Base-by-base conservation (phyloP, 345 rosid genomes). In the Anacardium occidentale region DNA sequence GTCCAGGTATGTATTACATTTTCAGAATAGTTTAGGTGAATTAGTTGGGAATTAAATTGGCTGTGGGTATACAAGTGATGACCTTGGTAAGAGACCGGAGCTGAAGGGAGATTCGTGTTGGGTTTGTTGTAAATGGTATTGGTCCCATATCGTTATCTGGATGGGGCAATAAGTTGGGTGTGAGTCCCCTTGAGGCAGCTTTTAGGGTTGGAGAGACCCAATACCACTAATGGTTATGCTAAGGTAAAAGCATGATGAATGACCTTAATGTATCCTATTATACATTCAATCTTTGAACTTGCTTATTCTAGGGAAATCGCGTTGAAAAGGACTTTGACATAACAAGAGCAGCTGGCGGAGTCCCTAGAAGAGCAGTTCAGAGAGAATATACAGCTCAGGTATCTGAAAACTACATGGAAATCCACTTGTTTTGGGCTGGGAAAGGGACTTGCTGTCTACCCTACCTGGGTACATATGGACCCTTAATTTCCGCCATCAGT, bases 251-350 rank as follows among this genome's bases (percentile, higher is more conserved):
- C 24, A 12, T 50, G n/a, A 47, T 13, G 4, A 9, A 56, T 11
- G 53, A 18, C 53, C 18, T 2, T 14, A 15, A 50, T 26, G 20
- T 29, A 5, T 34, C 29, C 42, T 17, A 13, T 4, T 68, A 26
- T 53, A 45, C 42, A 24, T 37, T 37, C 42, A 22, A 15, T 9
- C 8, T 17, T 14, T 0, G 7, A 17, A 20, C 54, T 11, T 62
- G 26, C 18, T 62, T 56, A 13, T 57, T 57, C 34, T 73, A 87
- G 89, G 87, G 89, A 17, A 74, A 17, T 59, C 86, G 69, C 68
- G 87, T 76, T 37, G 73, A 68, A 55, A 78, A 85, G 73, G 84
- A 85, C 71, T 85, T 88, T 74, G 88, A 85, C 71, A 68, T 88
- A 22, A 68, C 40, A 15, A 68, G 54, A 71, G 73, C 68, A 58